phyloP scores from a whole-genome alignment of 2,329 filamentous ascomycete genomes.

The Aspergillus pseudoviridinutans region DNA sequence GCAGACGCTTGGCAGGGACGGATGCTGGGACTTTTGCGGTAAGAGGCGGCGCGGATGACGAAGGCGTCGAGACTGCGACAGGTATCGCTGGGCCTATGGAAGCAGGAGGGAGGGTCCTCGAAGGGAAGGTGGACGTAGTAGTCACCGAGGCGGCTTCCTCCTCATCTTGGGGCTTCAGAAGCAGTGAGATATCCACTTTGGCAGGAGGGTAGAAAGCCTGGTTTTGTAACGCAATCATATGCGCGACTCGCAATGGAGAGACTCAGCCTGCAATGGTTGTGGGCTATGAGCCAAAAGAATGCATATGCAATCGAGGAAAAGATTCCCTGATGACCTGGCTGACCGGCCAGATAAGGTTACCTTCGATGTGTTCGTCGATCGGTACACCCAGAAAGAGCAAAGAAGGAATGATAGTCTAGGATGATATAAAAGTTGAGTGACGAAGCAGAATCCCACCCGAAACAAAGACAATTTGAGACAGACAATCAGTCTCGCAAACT shows the following conservation, averaged over 20 bases:
- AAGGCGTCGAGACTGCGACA: conserved; percentile 20
- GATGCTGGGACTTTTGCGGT: conserved; percentile 27
- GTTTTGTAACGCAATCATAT: conserved; percentile 43
- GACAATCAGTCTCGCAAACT: background rate
- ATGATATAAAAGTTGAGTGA: background rate
- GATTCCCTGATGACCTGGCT: background rate
- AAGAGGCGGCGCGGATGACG: conserved; percentile 27
- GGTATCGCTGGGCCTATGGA: conserved; percentile 28
- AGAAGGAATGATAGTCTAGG: background rate
- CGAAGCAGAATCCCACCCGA: background rate
- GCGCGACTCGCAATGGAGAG: conserved; percentile 28
- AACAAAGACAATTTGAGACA: background rate
- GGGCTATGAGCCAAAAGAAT: conserved; percentile 1
- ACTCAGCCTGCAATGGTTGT: conserved; percentile 4
- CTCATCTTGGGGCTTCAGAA: conserved; percentile 63
- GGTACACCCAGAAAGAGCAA: background rate
- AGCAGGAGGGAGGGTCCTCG: conserved; percentile 23
- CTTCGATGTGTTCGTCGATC: background rate
- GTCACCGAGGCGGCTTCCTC: conserved; percentile 30
- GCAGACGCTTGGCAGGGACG: conserved; percentile 39
- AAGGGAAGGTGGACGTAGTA: conserved; percentile 29
- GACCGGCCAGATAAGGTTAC: background rate
- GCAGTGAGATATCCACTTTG: conserved; percentile 92
- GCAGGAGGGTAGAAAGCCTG: conserved; percentile 44
- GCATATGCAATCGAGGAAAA: background rate